Conservation (phyloP, 2,329 filamentous ascomycete species). For the Aulographum hederae region DNA sequence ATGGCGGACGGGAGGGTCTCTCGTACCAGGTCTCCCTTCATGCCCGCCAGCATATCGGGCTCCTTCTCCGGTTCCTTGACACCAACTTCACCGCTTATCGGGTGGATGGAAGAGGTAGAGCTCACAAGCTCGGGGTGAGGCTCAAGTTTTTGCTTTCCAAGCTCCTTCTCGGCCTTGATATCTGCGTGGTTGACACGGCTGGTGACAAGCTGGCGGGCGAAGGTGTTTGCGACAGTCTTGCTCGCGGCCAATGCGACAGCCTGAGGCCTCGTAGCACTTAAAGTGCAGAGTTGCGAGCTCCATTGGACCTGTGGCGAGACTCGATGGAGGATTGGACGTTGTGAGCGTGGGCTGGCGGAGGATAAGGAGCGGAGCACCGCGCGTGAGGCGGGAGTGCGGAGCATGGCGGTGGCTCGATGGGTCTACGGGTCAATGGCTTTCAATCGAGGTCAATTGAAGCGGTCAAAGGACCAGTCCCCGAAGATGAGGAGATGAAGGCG, state of each 20-base stretch:
- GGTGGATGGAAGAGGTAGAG: conserved; percentile 31
- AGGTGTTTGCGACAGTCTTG: conserved; percentile 3
- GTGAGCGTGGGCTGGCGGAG: too few species aligned
- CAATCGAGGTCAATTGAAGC: too few species aligned
- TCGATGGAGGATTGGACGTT: too few species aligned
- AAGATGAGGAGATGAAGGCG: too few species aligned
- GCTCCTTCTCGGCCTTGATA: conserved; percentile 34
- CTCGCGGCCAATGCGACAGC: conserved; percentile 13
- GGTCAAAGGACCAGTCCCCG: too few species aligned
- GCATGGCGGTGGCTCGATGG: too few species aligned
- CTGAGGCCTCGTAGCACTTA: too few species aligned
- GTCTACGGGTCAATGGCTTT: too few species aligned
- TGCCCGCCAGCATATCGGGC: conserved; percentile 26
- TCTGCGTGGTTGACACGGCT: conserved; percentile 29
- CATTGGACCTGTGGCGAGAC: too few species aligned
- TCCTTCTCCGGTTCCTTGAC: conserved; percentile 14
- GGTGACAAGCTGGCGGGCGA: conserved; percentile 5
- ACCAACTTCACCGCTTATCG: conserved; percentile 20
- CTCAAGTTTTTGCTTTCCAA: conserved; percentile 37
- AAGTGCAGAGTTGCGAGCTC: too few species aligned
- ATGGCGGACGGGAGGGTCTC: neutral
- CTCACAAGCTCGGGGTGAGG: conserved; percentile 43
- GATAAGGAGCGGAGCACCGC: too few species aligned
- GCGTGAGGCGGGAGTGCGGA: too few species aligned
- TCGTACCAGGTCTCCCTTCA: conserved; percentile 19